Base-by-base conservation (phyloP, 2,329 filamentous ascomycete genomes). In the Colletotrichum graminicola region DNA sequence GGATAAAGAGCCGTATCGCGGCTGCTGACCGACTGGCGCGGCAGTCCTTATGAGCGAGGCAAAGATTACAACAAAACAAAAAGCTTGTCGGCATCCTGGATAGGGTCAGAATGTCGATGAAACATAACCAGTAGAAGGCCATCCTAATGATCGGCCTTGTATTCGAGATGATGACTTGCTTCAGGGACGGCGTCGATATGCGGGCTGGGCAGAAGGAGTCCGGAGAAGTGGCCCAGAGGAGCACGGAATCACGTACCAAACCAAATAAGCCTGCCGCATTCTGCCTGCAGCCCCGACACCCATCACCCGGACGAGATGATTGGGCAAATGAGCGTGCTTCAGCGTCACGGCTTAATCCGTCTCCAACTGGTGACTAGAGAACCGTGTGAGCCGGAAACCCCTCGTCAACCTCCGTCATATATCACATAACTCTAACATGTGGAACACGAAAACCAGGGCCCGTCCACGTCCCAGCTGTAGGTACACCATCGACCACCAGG, bases 181-280 rank as follows among this genome's bases (percentile, higher is more conserved):
- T 36, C 8, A 10, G 34, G 11, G 34, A 36, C 12, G 66, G 65
- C n/a, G 41, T 41, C 11, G 23, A 52, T 5, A 52, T 68, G 12
- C 64, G 52, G 66, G n/a, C 34, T 8, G 52, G 52, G 1, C 39
- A 26, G 23, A 41, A 10, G 10, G 52, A 69, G n/a, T 65, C 61
- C 6, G 41, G 66, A 26, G 12, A 32, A 18, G 47, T 60, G 1
- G 34, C 59, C 5, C 10, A n/a, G 11, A 59, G 16, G 29, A 39
- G 16, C 36, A 16, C 18, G 29, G 45, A 12, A 23, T 23, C 12
- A 12, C 34, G 36, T 26, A 26, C 16, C 23, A 23, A 29, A n/a
- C n/a, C 21, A 14, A 18, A 41, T 6, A 41, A 41, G 14, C n/a
- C n/a, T n/a, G n/a, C 39, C 39, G 39, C 14, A 14, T 16, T 41